phyloP scores from a whole-genome alignment of 2,329 filamentous ascomycete species.

The Fusarium miscanthi region DNA sequence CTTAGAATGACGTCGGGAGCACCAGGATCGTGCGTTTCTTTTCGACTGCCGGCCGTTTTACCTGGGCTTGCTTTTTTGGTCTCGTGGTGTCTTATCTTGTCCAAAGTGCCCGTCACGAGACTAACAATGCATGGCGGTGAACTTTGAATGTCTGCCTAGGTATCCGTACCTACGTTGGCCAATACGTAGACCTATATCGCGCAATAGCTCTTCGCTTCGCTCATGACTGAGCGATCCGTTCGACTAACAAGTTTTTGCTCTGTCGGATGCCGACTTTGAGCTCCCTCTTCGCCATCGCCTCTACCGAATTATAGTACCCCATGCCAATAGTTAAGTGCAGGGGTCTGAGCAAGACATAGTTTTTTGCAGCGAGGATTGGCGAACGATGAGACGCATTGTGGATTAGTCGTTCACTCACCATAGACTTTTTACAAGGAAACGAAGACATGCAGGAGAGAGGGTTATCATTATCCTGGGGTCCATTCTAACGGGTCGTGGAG shows the following conservation, averaged over 20 bases:
- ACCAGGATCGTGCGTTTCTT: constrained; percentile 13
- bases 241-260: constrained; percentile 26
- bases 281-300: constrained; percentile 5
- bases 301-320: constrained; percentile 37
- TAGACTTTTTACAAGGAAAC: constrained; percentile 27
- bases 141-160: constrained; percentile 1
- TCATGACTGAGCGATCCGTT: not conserved
- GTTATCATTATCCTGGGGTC: constrained; percentile 25
- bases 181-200: constrained; percentile 19
- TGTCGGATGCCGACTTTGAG: not conserved
- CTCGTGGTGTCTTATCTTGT: constrained; percentile 30
- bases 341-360: constrained; percentile 25
- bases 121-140: constrained; percentile 31
- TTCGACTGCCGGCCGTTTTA: constrained; percentile 31
- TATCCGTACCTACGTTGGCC: not conserved
- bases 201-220: constrained; percentile 13
- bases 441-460: constrained; percentile 37
- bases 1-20: constrained; percentile 33
- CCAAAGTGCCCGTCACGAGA: constrained; percentile 26
- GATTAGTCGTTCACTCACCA: constrained; percentile 24
- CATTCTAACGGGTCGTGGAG: constrained; percentile 34
- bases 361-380: constrained; percentile 38
- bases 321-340: constrained; percentile 34
- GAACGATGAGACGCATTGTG: constrained; percentile 37
- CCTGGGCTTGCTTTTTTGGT: constrained; percentile 23